phyloP scores from a whole-genome alignment of 768 basidiomycete species.

The Collybia sordida region DNA sequence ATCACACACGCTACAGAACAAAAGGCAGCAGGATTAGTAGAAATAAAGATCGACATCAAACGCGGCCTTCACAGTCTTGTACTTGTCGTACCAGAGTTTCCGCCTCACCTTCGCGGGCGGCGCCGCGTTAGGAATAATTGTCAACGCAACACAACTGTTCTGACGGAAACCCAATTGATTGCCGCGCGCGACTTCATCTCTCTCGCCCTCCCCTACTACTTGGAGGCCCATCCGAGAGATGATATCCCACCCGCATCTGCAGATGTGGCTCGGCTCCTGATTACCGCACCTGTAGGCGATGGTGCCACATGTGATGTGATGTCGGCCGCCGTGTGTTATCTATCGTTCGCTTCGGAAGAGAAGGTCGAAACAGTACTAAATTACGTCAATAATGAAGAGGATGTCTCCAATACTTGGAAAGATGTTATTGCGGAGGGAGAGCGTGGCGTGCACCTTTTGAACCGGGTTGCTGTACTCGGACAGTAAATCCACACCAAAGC shows the following conservation, averaged over 20 bases:
- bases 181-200: slow-evolving; percentile 43
- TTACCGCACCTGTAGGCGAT: slow-evolving; percentile 17
- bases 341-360: slow-evolving; percentile 22
- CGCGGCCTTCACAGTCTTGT: slow-evolving; percentile 14
- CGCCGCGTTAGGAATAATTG: background rate
- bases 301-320: slow-evolving; percentile 22
- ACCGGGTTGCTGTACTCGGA: slow-evolving; percentile 11
- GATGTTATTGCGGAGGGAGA: slow-evolving; percentile 14
- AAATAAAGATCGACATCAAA: slow-evolving; percentile 11
- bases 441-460: slow-evolving; percentile 15
- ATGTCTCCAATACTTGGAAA: slow-evolving; percentile 17
- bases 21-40: slow-evolving; percentile 1
- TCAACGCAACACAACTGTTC: slow-evolving; percentile 11
- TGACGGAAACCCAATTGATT: slow-evolving; percentile 33
- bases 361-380: slow-evolving; percentile 16
- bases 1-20: slow-evolving; percentile 10
- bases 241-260: slow-evolving; percentile 4
- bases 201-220: slow-evolving; percentile 34
- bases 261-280: slow-evolving; percentile 17
- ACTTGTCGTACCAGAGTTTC: slow-evolving; percentile 8
- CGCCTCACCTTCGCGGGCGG: slow-evolving; percentile 1
- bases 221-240: slow-evolving; percentile 12
- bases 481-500: background rate
- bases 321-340: slow-evolving; percentile 21
- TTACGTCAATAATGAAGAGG: slow-evolving; percentile 19